Evolutionary conservation across 169 alveolate species (phyloP).

Genomic region (Eimeria praecox): DNA sequence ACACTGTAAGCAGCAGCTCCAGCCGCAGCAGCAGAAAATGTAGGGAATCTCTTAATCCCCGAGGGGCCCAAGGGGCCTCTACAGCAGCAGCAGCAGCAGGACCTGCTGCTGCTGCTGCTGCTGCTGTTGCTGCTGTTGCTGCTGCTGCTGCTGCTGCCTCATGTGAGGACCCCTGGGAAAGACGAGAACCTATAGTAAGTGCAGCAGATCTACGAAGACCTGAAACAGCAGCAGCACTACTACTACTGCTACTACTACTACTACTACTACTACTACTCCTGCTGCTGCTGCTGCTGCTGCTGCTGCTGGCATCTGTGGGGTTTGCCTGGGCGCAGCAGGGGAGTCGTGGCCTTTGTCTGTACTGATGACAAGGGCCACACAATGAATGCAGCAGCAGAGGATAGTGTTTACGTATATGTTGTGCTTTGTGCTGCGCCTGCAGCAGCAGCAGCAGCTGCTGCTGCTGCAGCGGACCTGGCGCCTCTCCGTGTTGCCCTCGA

Average conservation of each 20-base stretch:
- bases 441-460: conserved; percentile 49
- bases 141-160: conserved; percentile 8
- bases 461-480: conserved; percentile 54
- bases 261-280: not conserved
- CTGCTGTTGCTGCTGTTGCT: not conserved
- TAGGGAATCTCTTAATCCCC: not conserved
- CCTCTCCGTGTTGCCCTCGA: conserved; percentile 25
- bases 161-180: not conserved
- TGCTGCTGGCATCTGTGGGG: not conserved
- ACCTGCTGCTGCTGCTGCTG: not conserved
- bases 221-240: not conserved
- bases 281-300: conserved; percentile 51
- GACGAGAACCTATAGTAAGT: not conserved
- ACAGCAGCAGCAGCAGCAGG: not conserved
- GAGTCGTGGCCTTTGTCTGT: not conserved
- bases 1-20: conserved; percentile 1
- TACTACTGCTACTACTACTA: not conserved
- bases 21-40: conserved; percentile 15
- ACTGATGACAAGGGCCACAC: not conserved
- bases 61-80: conserved; percentile 40
- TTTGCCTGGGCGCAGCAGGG: not conserved
- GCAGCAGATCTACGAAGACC: not conserved
- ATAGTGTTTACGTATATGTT: not conserved
- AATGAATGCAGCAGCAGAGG: conserved; percentile 37
- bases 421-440: not conserved